These are phyloP conservation scores for Pistacia atlantica DNA, from an alignment of 345 rosid genomes.

Conservation along the genomic window DNA sequence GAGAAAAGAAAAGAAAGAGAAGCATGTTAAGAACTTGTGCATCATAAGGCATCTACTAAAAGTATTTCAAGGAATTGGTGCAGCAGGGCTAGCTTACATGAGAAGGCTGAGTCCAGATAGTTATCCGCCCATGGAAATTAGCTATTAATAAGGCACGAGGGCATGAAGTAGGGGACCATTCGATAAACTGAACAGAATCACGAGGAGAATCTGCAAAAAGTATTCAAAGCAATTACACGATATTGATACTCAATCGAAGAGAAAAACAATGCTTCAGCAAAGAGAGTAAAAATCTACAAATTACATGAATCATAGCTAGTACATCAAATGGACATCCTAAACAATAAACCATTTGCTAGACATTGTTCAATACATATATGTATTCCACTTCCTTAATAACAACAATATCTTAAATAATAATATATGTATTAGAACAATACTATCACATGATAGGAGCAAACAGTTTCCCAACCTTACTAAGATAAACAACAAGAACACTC, in stretches of 20 bases:
- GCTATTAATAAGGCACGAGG: constrained; percentile 94
- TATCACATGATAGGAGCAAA: not conserved
- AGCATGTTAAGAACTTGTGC: constrained; percentile 14
- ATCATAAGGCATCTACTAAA: constrained; percentile 7
- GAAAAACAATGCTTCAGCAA: not conserved
- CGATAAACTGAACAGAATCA: constrained; percentile 97
- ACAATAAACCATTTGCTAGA: not conserved
- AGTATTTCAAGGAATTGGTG: constrained; percentile 9
- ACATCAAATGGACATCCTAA: not conserved
- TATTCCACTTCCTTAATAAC: not conserved
- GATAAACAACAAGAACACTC: not conserved
- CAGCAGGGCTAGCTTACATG: constrained; percentile 52
- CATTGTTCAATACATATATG: not conserved
- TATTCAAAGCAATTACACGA: constrained; percentile 16
- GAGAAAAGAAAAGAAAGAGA: not conserved
- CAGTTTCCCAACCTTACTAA: not conserved
- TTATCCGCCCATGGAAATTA: constrained; percentile 94
- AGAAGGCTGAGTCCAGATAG: constrained; percentile 96
- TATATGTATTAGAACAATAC: not conserved
- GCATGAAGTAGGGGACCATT: constrained; percentile 96
- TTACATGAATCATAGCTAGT: not conserved
- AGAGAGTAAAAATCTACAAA: not conserved
- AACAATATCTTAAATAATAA: not conserved
- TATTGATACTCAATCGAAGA: not conserved
- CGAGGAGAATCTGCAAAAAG: constrained; percentile 87